These are phyloP conservation scores for Curvularia sp. DNA, from an alignment of 2,329 filamentous ascomycete genomes.

Conservation along the genomic window DNA sequence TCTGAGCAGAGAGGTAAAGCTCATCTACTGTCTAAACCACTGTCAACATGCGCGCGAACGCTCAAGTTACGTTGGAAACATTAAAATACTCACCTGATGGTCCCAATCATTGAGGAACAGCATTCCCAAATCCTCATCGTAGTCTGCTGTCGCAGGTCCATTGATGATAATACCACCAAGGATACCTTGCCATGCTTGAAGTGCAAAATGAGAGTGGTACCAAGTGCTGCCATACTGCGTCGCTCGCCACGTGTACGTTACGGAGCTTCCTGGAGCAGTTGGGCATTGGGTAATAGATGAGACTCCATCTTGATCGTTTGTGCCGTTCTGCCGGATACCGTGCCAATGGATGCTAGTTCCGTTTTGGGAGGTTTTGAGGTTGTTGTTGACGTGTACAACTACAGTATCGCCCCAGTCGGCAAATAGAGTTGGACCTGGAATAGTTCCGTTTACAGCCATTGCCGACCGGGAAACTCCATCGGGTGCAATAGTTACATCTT, in stretches of 20 bases:
- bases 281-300: constrained; percentile 45
- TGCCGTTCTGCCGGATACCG: constrained; percentile 42
- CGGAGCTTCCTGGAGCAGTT: constrained; percentile 28
- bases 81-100: constrained; percentile 32
- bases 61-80: background rate
- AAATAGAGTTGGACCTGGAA: constrained; percentile 55
- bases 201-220: constrained; percentile 53
- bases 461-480: constrained; percentile 59
- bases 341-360: constrained; percentile 46
- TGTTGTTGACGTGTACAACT: constrained; percentile 48
- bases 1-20: constrained; percentile 41
- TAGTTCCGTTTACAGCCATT: constrained; percentile 52
- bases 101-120: constrained; percentile 55
- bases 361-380: constrained; percentile 34
- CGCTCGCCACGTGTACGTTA: constrained; percentile 48
- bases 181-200: constrained; percentile 53
- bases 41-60: background rate
- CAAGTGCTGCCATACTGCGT: constrained; percentile 52
- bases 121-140: constrained; percentile 55
- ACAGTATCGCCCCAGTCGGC: constrained; percentile 52
- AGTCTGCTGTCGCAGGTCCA: constrained; percentile 50
- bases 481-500: constrained; percentile 55
- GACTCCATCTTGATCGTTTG: constrained; percentile 43
- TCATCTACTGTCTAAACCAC: constrained; percentile 42
- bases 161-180: constrained; percentile 53